These are phyloP conservation scores for Globisporangium iwayamae DNA, from an alignment of 352 stramenopile genomes.

Conservation along the genomic window DNA sequence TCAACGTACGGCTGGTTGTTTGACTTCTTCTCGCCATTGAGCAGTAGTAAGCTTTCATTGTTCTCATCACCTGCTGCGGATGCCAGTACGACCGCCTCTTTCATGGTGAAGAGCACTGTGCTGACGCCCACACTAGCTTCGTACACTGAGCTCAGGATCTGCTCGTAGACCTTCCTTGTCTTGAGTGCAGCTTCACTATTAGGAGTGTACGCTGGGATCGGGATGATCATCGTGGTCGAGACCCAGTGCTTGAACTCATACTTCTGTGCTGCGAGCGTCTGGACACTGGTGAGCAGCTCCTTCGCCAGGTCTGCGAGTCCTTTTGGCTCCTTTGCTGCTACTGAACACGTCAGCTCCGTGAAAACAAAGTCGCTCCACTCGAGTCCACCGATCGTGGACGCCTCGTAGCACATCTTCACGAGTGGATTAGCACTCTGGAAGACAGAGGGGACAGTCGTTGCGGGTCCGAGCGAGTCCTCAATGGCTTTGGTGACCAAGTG, in stretches of 20 bases:
- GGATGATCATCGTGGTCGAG: conserved; percentile 32
- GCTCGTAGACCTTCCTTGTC: conserved; percentile 25
- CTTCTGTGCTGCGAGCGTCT: conserved; percentile 41
- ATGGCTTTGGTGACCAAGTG: neutral
- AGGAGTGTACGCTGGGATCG: conserved; percentile 18
- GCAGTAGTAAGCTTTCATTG: neutral
- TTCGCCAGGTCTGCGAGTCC: conserved; percentile 25
- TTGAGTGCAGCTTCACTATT: neutral
- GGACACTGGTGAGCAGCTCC: conserved; percentile 31
- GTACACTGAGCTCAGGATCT: conserved; percentile 33
- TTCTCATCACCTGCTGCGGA: neutral
- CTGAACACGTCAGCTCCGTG: conserved; percentile 28
- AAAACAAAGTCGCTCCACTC: conserved; percentile 83
- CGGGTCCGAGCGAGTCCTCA: neutral
- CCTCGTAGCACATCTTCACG: conserved; percentile 37
- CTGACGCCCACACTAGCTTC: conserved; percentile 46
- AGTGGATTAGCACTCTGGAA: conserved; percentile 44
- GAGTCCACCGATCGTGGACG: conserved; percentile 37
- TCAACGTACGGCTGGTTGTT: conserved; percentile 22
- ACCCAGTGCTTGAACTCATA: conserved; percentile 67
- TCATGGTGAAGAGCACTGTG: conserved; percentile 49
- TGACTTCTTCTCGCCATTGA: neutral
- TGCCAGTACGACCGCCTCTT: conserved; percentile 32
- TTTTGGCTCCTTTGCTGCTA: conserved; percentile 17
- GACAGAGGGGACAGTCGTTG: conserved; percentile 15